Evolutionary conservation across 352 stramenopile species (phyloP), one percentile per base, ranked within the genome.

Genomic region (Phytopythium cucurbitacearum): DNA sequence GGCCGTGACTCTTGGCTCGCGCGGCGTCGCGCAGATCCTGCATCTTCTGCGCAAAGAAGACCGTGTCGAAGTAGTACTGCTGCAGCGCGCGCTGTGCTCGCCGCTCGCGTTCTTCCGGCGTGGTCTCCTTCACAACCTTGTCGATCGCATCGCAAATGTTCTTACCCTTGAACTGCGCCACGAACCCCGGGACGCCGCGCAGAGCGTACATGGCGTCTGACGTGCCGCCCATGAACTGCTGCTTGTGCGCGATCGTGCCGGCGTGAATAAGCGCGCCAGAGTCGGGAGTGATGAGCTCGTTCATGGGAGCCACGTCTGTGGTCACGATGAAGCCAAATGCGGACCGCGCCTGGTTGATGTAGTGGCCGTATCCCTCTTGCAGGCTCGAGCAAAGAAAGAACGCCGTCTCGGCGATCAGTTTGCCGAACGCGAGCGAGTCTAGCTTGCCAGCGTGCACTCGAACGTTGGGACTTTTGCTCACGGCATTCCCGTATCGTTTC

Each of bases 341-440:
- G 12, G 73, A 67, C 8, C 73, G 69, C n/a, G 74, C 77, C 35
- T 88, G 77, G 61, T 88, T 88, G 51, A 85, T 85, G 56, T 88
- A 88, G 62, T 85, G 77, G 8, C 77, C 78, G 42, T 81, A 89
- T 6, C 79, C 76, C 57, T 89, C 79, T 47, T 73, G 62, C 16
- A 62, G 15, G 48, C 79, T 89, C 28, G 79, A 63, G 42, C 79
- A 89, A 58, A 89, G 57, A 43, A 87, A 81, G 47, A 75, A 80
- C n/a, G 71, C 53, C 2, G 69, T 52, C 39, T 87, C 64, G 2
- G 70, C 71, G 51, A 89, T 64, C 57, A 85, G 55, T 33, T 70
- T 67, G 33, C 79, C 73, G 51, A 85, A 89, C 5, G 62, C 59
- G 33, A 57, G 37, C 5, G 69, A 57, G 33, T 61, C 61, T 1